Conservation (phyloP, 495 filamentous ascomycete genomes). For the Talaromyces thailandensis region DNA sequence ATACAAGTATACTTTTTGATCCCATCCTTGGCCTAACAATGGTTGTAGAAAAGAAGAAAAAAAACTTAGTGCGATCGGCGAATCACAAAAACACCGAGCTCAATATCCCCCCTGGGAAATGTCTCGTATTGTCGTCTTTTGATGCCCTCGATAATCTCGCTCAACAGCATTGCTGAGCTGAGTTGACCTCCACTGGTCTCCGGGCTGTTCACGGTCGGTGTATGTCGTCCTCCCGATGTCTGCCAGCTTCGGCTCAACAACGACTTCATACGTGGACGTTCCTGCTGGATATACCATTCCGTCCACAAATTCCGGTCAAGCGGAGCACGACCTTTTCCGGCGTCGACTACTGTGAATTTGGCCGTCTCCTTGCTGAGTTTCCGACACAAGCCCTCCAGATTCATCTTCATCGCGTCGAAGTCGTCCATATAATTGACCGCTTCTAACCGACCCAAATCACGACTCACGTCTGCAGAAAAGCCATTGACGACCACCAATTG, state of each 20-base stretch:
- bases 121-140: conserved; percentile 35
- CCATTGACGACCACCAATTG: conserved; percentile 55
- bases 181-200: conserved; percentile 32
- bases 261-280: conserved; percentile 55
- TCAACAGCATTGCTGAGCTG: conserved; percentile 45
- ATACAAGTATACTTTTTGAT: not conserved
- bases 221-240: conserved; percentile 17
- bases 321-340: conserved; percentile 41
- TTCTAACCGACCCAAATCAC: conserved; percentile 48
- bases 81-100: conserved; percentile 57
- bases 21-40: not conserved
- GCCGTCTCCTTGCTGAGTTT: conserved; percentile 32
- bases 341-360: conserved; percentile 40
- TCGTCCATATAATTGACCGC: conserved; percentile 49
- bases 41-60: not conserved
- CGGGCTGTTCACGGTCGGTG: conserved; percentile 21
- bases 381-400: conserved; percentile 39
- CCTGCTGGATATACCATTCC: conserved; percentile 67
- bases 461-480: conserved; percentile 50
- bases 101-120: conserved; percentile 41
- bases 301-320: conserved; percentile 53
- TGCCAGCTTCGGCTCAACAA: conserved; percentile 50
- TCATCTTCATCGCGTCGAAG: conserved; percentile 44
- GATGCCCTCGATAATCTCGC: conserved; percentile 58
- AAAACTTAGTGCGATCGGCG: conserved; percentile 32